Evolutionary conservation across 257 asterid species (phyloP).

Genomic region (Solanum tarijense): DNA sequence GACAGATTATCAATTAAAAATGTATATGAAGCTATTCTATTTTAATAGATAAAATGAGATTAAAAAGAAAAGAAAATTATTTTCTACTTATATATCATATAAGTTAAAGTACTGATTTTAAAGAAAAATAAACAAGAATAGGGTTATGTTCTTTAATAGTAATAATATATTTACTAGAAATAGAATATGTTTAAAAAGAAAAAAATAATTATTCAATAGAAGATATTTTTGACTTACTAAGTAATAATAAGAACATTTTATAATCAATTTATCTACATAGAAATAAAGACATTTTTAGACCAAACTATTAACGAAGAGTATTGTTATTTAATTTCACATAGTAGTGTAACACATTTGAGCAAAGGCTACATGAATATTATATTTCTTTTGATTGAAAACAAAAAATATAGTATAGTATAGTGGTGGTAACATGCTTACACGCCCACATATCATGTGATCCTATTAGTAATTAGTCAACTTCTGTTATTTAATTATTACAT

Average conservation of each 20-base stretch:
- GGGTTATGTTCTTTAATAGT: no score
- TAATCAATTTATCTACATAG: no score
- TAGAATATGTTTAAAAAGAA: not conserved
- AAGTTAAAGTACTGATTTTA: not conserved
- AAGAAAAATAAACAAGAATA: no score
- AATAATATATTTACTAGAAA: not conserved
- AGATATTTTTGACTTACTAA: no score
- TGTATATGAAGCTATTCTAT: not conserved
- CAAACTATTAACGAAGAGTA: not conserved
- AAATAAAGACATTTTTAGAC: fast-evolving
- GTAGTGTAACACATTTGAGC: not conserved
- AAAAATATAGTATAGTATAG: not conserved
- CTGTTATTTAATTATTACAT: not conserved
- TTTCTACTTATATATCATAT: no score
- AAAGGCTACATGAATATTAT: not conserved
- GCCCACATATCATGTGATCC: constrained; percentile 13
- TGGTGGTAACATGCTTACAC: not conserved
- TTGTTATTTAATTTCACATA: not conserved
- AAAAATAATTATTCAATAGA: no score
- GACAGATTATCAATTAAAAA: not conserved
- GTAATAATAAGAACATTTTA: no score
- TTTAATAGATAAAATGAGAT: no score
- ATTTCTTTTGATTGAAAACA: not conserved
- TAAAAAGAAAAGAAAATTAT: not conserved
- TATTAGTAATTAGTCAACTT: constrained; percentile 4